Evolutionary conservation across 2,329 filamentous ascomycete species (phyloP).

Genomic region (Phoma herbarum): DNA sequence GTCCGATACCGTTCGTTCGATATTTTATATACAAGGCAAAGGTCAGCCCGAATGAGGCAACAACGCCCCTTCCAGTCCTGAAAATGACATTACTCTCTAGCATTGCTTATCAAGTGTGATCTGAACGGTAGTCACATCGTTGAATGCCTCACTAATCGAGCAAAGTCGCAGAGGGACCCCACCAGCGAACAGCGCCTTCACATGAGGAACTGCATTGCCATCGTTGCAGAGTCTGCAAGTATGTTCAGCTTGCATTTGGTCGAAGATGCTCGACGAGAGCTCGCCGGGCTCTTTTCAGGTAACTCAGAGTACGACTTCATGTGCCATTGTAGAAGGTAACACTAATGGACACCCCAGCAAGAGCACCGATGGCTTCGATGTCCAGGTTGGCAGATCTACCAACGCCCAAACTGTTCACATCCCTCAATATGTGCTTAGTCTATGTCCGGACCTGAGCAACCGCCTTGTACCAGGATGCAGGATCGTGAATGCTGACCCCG

Average conservation of each 20-base stretch:
- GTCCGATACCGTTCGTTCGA: not conserved
- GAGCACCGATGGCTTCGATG: not conserved
- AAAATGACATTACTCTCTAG: not conserved
- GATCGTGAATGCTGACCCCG: constrained; percentile 7
- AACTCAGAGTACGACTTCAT: not conserved
- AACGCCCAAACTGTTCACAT: constrained; percentile 1
- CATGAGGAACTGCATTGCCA: not conserved
- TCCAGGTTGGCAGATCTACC: not conserved
- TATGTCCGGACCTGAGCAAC: not conserved
- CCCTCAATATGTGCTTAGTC: not conserved
- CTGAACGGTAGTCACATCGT: not conserved
- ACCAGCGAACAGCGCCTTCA: not conserved
- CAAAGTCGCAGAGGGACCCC: too few species aligned
- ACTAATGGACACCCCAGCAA: not conserved
- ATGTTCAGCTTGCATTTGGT: not conserved
- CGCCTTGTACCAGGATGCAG: constrained; percentile 3
- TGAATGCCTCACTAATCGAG: not conserved
- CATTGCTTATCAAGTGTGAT: too few species aligned
- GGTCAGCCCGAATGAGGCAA: not conserved
- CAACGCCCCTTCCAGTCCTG: not conserved
- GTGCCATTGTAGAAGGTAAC: not conserved
- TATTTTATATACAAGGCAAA: not conserved
- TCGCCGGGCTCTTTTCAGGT: not conserved
- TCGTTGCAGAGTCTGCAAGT: not conserved
- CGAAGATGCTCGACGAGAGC: not conserved